Base-by-base conservation (phyloP, 2,329 filamentous ascomycete species). In the Cladosporium sp. region DNA sequence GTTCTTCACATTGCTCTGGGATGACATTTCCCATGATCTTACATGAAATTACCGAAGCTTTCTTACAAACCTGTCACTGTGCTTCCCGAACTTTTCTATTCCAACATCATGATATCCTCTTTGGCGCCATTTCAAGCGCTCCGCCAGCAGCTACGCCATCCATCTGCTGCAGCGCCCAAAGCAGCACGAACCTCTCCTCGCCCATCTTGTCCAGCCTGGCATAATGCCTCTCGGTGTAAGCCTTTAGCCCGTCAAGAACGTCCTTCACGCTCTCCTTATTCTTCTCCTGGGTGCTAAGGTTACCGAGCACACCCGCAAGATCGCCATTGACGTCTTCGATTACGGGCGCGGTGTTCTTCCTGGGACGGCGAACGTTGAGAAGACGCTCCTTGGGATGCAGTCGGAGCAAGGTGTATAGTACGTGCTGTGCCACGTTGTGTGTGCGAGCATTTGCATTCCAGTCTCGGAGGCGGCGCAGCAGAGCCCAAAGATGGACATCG, bases 401-500 rank as follows among this genome's bases (percentile, higher is more conserved):
- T 63, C 85, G 85, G 52, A 96, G 85, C 7, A 99, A 70, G 1
- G 89, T 84, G 77, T 86, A 88, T 7, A 99, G 76, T 13, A 99
- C 87, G 34, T 87, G 84, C 74, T 99, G 94, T 1, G 94, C 89
- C 1, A 97, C 85, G 4, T 86, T 83, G 0, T 91, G 87, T 3
- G 91, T 96, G 60, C 90, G 83, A 0, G 91, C 91, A 66, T 97
- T 97, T 4, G 94, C 96, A 71, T 99, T 99, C 94, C 94, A 99
- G 75, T 99, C 94, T 45, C 95, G 83, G 44, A 97, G 75, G 58
- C 94, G 82, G 36, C 93, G 78, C 0, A 99, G 81, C 13, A 99
- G 81, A 6, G 85, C 79, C 74, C 90, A 95, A 13, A 99, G 82
- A 71, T 97, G 93, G 65, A 93, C 88, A 65, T 94, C 87, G 4